Evolutionary conservation across 176 grass and related monocot genomes (phyloP), one percentile per base, ranked within the genome.

Genomic region (Lolium perenne): DNA sequence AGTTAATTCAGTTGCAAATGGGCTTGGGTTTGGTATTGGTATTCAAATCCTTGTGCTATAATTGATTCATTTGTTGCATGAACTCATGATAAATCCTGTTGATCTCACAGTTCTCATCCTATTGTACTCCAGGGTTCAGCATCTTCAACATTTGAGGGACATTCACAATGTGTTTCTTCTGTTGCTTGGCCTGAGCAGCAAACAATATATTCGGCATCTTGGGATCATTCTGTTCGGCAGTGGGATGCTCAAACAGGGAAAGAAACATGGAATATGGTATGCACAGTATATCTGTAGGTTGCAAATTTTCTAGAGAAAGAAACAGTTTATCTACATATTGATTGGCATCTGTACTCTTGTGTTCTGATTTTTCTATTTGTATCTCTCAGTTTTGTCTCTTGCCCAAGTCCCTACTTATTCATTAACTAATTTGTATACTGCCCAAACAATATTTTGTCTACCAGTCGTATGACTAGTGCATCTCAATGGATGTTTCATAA

Each of bases 171-270:
- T 90, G 90, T 96, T 82, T 93, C 92, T 90, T 78, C 90, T 62
- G 87, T 99, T 85, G 38, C 83, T 45, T 99, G 92, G 94, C 88
- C 94, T 82, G 89, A 99, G 47, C 88, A 40, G 77, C 79, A 84
- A 84, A 91, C 82, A 23, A 80, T 99, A 82, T 94, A 88, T 89
- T 99, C 97, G 47, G 94, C 94, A 72, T 99, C 97, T 73, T 99
- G 97, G 97, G 94, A 99, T 89, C 97, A 97, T 91, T 99, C 94
- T 85, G 26, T 99, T 68, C 84, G 90, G 81, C 97, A 94, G 74
- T 99, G 97, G 94, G 97, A 99, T 91, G 85, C 87, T 72, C 86
- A 89, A 88, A 85, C 92, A 78, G 86, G 87, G 64, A 94, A 90
- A 85, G 90, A 93, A 51, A 91, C 89, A 8, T 96, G 94, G 92